These are phyloP conservation scores for Flaveria ramosissima DNA, from an alignment of 129 eudicot species.

Conservation along the genomic window DNA sequence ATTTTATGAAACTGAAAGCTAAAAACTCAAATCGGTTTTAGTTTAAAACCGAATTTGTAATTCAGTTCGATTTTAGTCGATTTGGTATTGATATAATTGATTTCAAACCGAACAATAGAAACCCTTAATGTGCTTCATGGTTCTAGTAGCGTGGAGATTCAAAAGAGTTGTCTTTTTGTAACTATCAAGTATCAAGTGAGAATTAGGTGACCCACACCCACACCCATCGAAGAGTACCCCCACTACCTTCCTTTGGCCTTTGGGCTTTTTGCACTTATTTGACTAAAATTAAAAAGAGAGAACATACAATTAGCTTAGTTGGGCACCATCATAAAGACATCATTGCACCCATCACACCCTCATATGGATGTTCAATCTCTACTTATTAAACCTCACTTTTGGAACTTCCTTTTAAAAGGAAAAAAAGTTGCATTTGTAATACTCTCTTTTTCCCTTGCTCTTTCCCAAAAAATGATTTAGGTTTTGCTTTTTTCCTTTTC, in stretches of 20 bases:
- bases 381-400: conserved; percentile 14
- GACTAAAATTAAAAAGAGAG: background rate
- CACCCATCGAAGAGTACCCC: background rate
- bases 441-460: background rate
- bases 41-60: too few species aligned
- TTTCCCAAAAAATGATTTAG: background rate
- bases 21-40: too few species aligned
- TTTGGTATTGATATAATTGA: too few species aligned
- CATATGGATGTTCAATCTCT: conserved; percentile 19
- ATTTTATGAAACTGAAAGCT: too few species aligned
- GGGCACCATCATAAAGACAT: conserved; percentile 36
- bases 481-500: background rate
- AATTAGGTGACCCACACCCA: background rate
- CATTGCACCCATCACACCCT: conserved; percentile 34
- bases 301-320: conserved; percentile 26
- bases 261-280: conserved; percentile 3
- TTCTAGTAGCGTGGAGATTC: conserved; percentile 3
- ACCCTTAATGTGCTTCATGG: background rate
- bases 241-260: conserved; percentile 1
- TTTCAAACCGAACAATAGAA: too few species aligned
- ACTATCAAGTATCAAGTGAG: background rate
- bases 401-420: background rate
- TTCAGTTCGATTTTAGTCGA: too few species aligned
- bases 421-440: conserved; percentile 20
- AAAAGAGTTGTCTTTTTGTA: background rate